Evolutionary conservation across 176 grass and related monocot genomes (phyloP).

Genomic region (Microstegium vimineum): DNA sequence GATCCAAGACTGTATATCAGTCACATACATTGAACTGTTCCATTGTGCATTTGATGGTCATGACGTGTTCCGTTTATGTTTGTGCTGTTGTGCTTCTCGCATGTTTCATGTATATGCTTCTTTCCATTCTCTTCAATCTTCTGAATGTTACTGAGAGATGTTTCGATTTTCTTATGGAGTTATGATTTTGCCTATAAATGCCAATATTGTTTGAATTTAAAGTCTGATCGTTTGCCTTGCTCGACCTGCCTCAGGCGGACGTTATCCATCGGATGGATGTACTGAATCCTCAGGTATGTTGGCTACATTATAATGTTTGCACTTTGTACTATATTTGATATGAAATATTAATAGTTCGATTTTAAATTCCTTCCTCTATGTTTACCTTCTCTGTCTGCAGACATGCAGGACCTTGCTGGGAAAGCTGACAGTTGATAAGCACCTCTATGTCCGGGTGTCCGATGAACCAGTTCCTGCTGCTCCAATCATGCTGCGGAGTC

Average conservation of each 20-base stretch:
- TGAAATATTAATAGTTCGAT: not conserved
- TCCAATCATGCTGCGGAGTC: conserved; percentile 50
- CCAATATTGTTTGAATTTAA: not conserved
- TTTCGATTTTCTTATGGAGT: not conserved
- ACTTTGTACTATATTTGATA: not conserved
- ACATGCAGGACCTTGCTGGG: conserved; percentile 70
- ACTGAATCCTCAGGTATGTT: conserved; percentile 81
- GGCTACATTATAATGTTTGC: not conserved
- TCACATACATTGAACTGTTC: not conserved
- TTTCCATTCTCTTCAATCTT: not conserved
- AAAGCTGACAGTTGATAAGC: conserved; percentile 48
- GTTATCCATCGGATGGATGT: conserved; percentile 70
- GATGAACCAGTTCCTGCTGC: conserved; percentile 40
- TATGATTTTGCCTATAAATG: not conserved
- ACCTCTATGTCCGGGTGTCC: conserved; percentile 45
- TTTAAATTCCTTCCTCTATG: not conserved
- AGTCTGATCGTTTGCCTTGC: not conserved
- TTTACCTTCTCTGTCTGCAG: conserved; percentile 21
- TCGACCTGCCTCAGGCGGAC: conserved; percentile 54
- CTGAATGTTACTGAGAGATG: not conserved
- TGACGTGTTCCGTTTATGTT: not conserved
- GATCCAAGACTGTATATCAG: not conserved
- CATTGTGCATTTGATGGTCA: not conserved
- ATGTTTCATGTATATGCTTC: not conserved
- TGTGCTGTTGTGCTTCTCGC: not conserved